Conservation (phyloP, 2,329 filamentous ascomycete species). For the Colletotrichum sp. region DNA sequence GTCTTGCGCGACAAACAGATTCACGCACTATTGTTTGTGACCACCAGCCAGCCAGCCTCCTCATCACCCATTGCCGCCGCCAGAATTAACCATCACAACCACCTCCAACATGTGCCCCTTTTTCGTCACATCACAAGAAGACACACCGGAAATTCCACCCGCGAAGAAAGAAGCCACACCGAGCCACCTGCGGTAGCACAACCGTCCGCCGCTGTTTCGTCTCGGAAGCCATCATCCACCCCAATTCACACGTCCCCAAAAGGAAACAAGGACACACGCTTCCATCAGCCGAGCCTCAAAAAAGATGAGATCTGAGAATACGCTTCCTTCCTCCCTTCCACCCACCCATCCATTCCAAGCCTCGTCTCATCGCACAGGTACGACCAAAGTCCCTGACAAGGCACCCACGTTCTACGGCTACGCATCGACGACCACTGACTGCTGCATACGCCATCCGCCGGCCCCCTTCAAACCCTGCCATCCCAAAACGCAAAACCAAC, state of each 20-base stretch:
- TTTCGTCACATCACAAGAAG: background rate
- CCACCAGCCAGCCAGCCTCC: background rate
- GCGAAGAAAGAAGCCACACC: background rate
- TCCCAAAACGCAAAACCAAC: background rate
- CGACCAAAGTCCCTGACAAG: background rate
- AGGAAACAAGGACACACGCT: background rate
- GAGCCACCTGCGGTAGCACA: background rate
- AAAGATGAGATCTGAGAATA: background rate
- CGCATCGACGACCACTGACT: background rate
- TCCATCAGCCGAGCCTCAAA: background rate
- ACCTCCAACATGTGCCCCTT: background rate
- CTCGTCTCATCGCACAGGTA: background rate
- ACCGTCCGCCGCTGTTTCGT: constrained; percentile 3
- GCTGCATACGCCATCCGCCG: background rate
- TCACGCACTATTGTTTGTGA: background rate
- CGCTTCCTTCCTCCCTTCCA: background rate
- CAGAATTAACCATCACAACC: background rate
- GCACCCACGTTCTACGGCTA: background rate
- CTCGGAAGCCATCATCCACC: background rate
- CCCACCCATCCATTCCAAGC: background rate
- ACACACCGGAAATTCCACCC: background rate
- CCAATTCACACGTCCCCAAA: background rate
- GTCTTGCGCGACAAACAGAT: background rate
- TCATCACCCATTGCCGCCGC: background rate
- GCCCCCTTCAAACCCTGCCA: background rate